Conservation (phyloP, 129 eudicot species). For the Chrysanthemum lavandulifolium region DNA sequence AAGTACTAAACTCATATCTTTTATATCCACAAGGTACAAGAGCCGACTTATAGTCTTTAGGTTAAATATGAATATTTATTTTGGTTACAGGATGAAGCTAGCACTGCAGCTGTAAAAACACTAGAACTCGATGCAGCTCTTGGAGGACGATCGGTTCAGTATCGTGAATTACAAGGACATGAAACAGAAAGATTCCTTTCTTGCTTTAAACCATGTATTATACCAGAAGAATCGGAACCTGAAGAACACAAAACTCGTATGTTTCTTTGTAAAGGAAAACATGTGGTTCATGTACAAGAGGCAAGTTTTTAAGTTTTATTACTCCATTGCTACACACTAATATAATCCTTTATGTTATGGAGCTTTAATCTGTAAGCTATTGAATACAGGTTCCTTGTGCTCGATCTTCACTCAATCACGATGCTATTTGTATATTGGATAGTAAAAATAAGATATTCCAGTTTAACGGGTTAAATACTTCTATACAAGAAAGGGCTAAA, state of each 20-base stretch:
- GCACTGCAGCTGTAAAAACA: slow-evolving; percentile 37
- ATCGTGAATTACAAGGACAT: slow-evolving; percentile 81
- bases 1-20: slow-evolving; percentile 19
- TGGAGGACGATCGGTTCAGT: slow-evolving; percentile 76
- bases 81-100: slow-evolving; percentile 29
- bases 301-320: slow-evolving; percentile 33
- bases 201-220: slow-evolving; percentile 77
- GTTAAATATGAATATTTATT: no score
- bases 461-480: slow-evolving; percentile 82
- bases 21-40: no score
- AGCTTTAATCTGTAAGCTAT: not conserved
- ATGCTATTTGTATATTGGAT: slow-evolving; percentile 70
- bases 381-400: slow-evolving; percentile 71
- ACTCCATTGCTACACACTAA: not conserved
- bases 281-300: slow-evolving; percentile 89
- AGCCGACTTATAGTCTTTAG: no score
- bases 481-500: slow-evolving; percentile 92
- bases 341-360: not conserved
- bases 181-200: slow-evolving; percentile 81
- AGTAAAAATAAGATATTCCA: slow-evolving; percentile 81
- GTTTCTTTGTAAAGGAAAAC: slow-evolving; percentile 76
- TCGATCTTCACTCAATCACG: slow-evolving; percentile 90
- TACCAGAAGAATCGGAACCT: slow-evolving; percentile 55
- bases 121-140: slow-evolving; percentile 76
- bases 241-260: slow-evolving; percentile 69